Percentiles rank a stretch among this genome's conserved stretches.
Conservation (phyloP, 2,329 filamentous ascomycete genomes). For the Emericellopsis atlantica region DNA sequence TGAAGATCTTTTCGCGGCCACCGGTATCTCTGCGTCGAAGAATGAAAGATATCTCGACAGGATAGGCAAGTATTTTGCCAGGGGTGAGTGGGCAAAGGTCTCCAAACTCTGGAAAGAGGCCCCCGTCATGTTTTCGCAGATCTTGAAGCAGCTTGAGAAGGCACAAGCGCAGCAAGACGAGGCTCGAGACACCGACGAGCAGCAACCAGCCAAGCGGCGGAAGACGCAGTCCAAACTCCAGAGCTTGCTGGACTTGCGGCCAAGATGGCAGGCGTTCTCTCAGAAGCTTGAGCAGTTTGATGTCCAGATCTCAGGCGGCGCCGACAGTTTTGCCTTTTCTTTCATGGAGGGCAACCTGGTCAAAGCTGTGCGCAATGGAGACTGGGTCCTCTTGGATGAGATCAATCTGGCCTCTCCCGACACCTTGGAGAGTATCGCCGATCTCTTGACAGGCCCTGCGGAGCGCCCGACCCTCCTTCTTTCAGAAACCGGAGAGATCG, state of each 20-base stretch:
- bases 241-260: slow-evolving; percentile 40
- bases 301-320: slow-evolving; percentile 60
- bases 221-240: slow-evolving; percentile 57
- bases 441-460: slow-evolving; percentile 65
- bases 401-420: slow-evolving; percentile 94
- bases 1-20: slow-evolving; percentile 74
- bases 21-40: slow-evolving; percentile 72
- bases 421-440: slow-evolving; percentile 85
- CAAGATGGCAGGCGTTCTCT: slow-evolving; percentile 72
- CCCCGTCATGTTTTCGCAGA: slow-evolving; percentile 70
- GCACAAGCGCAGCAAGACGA: slow-evolving; percentile 26
- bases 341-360: slow-evolving; percentile 95
- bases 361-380: slow-evolving; percentile 87
- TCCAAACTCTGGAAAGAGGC: slow-evolving; percentile 83
- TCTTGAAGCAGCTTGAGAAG: slow-evolving; percentile 42
- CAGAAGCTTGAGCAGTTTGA: slow-evolving; percentile 67
- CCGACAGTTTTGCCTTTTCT: slow-evolving; percentile 76
- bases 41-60: slow-evolving; percentile 80
- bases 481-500: slow-evolving; percentile 86
- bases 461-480: slow-evolving; percentile 72
- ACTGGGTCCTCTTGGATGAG: slow-evolving; percentile 95
- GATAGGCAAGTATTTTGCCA: slow-evolving; percentile 66
- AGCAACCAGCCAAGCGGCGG: slow-evolving; percentile 54
- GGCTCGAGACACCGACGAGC: slow-evolving; percentile 22
- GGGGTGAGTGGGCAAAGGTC: slow-evolving; percentile 76